Evolutionary conservation across 116 monocot genomes (phyloP), one percentile per base, ranked within the genome.

Genomic region (Dioscorea cayenensis): DNA sequence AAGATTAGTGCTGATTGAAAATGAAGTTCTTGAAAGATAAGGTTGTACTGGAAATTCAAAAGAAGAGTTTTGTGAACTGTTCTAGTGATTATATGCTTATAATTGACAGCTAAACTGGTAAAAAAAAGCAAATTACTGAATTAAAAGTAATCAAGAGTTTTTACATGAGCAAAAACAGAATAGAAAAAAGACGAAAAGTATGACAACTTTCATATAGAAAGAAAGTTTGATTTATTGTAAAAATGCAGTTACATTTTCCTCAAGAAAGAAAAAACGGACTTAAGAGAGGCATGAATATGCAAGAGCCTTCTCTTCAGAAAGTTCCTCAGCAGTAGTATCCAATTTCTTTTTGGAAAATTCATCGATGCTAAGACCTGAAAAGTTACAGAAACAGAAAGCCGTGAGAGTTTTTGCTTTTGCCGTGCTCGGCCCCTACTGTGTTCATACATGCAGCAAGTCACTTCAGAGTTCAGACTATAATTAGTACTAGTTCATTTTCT

Each of bases 301-400:
- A 61, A 90, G 73, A 5, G 77, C 69, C 87, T 90, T 90, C 80
- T 90, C 90, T 79, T 90, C 90, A 10, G 77, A 9, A 76, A 90
- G 71, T 66, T 90, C 87, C 65, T 70, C 61, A 22, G 87, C 90
- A 4, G 90, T 90, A 2, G 84, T 87, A 28, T 84, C 90, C 84
- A 90, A 28, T 73, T 87, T 90, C 77, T 84, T 86, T 73, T 87
- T 90, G 22, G 90, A 90, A 72, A 84, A 84, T 75, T 90, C 87
- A 19, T 90, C 87, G 28, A 90, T 82, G 17, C 82, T 59, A 52
- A 84, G 82, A 16, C 84, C 90, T 90, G 72, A 22, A 51, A 63
- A 43, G 43, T 43, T 43, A 9, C 43, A 43, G 43, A 43, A 43
- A 43, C 1, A 43, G 43, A 43, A 43, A 43, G 43, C 43, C 3